Evolutionary conservation across 768 basidiomycete genomes (phyloP).

Genomic region (Termitomyces bulborhizus): DNA sequence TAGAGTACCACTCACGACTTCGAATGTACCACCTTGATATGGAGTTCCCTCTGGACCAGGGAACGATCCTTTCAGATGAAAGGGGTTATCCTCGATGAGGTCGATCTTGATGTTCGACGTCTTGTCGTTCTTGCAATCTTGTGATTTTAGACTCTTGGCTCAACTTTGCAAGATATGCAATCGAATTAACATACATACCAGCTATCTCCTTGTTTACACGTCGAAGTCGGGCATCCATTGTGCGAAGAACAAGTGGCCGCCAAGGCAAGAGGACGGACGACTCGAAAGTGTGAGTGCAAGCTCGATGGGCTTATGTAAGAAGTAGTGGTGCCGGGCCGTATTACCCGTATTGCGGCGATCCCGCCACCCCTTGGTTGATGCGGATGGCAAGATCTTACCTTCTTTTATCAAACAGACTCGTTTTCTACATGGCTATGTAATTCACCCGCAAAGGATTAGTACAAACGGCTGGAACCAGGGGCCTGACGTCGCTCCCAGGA

Average conservation of each 20-base stretch:
- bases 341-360: no score
- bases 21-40: conserved; percentile 86
- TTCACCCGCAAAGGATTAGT: no score
- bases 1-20: conserved; percentile 91
- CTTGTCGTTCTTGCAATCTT: conserved; percentile 96
- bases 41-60: conserved; percentile 90
- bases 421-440: no score
- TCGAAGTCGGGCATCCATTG: conserved; percentile 83
- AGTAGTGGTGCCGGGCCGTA: no score
- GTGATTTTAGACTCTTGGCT: neutral
- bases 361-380: no score
- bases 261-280: conserved; percentile 2
- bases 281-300: neutral
- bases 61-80: conserved; percentile 89
- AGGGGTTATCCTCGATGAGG: conserved; percentile 83
- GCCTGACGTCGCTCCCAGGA: no score
- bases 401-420: no score
- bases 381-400: no score
- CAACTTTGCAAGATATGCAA: neutral
- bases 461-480: no score
- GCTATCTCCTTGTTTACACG: conserved; percentile 93
- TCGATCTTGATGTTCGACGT: conserved; percentile 82
- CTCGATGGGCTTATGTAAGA: conserved; percentile 1
- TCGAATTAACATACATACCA: conserved; percentile 36
- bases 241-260: conserved; percentile 4